Conservation (phyloP, 371 early-diverging fungal genomes). For the Zopfochytrium polystomum region DNA sequence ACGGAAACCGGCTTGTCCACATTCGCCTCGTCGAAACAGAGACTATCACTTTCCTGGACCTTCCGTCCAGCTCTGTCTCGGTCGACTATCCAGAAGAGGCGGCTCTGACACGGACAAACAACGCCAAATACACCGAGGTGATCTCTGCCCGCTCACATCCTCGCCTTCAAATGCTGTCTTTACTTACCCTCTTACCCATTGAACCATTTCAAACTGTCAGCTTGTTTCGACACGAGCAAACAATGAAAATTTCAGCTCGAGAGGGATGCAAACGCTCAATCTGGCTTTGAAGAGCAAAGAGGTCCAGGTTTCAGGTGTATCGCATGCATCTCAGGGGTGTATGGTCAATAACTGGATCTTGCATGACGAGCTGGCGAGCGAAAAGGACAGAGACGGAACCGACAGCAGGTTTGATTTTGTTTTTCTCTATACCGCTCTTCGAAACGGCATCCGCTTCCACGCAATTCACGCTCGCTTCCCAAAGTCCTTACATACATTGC, state of each 20-base stretch:
- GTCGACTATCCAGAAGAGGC: constrained; percentile 41
- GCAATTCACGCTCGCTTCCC: no score
- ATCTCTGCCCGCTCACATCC: no score
- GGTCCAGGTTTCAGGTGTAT: constrained; percentile 42
- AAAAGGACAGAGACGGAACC: no score
- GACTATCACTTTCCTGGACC: constrained; percentile 39
- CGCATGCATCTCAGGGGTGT: constrained; percentile 36
- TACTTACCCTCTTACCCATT: constrained; percentile 7
- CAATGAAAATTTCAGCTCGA: constrained; percentile 47
- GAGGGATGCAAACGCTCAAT: constrained; percentile 48
- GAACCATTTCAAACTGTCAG: constrained; percentile 8
- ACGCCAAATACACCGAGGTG: constrained; percentile 48
- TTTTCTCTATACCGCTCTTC: no score
- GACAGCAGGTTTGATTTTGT: no score
- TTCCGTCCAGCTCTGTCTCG: constrained; percentile 42
- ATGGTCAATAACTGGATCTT: constrained; percentile 45
- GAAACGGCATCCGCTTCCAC: no score
- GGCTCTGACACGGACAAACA: constrained; percentile 33
- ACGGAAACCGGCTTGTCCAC: constrained; percentile 32
- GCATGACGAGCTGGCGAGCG: constrained; percentile 45
- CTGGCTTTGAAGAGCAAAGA: constrained; percentile 47
- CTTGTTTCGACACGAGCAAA: constrained; percentile 26
- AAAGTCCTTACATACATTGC: no score
- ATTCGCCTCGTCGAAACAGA: constrained; percentile 46
- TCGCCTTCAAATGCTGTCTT: no score